These are phyloP conservation scores for Tetrapisispora arboricola DNA, from an alignment of 805 yeast species.

Conservation along the genomic window DNA sequence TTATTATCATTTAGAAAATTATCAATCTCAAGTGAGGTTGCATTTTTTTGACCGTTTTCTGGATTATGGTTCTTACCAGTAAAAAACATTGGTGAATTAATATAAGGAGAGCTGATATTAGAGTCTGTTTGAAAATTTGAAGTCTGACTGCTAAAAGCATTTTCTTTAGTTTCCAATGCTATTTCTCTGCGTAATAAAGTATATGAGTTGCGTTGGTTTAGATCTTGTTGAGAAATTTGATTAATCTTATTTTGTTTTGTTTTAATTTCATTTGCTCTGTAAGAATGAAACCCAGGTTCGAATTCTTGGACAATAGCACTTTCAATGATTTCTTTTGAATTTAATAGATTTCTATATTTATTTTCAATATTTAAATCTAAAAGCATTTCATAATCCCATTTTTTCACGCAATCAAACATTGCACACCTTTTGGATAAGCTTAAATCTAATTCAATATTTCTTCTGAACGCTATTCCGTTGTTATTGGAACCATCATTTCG, in stretches of 20 bases:
- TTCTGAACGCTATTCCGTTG: constrained; percentile 15
- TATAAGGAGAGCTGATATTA: not conserved
- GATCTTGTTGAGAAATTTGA: not conserved
- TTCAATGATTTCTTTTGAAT: constrained; percentile 51
- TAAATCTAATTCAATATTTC: constrained; percentile 31
- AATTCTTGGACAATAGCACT: constrained; percentile 34
- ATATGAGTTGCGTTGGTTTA: not conserved
- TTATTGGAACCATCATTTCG: constrained; percentile 13
- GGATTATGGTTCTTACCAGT: not conserved
- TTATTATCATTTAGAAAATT: not conserved
- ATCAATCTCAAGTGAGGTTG: not conserved
- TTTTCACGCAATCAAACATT: constrained; percentile 38
- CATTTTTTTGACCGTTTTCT: not conserved
- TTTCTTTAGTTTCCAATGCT: no score
- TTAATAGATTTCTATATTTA: constrained; percentile 30
- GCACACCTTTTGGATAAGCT: constrained; percentile 37
- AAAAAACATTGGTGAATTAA: not conserved
- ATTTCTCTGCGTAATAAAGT: not conserved
- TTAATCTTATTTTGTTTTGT: not conserved
- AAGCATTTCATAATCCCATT: constrained; percentile 49
- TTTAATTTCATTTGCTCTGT: not conserved
- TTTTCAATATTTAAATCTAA: constrained; percentile 40
- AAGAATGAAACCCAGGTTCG: constrained; percentile 2
- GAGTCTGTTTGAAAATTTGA: not conserved
- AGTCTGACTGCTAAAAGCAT: not conserved